Evolutionary conservation across 352 stramenopile genomes (phyloP), one percentile per base, ranked within the genome.

Genomic region (Phytophthora pluvialis): DNA sequence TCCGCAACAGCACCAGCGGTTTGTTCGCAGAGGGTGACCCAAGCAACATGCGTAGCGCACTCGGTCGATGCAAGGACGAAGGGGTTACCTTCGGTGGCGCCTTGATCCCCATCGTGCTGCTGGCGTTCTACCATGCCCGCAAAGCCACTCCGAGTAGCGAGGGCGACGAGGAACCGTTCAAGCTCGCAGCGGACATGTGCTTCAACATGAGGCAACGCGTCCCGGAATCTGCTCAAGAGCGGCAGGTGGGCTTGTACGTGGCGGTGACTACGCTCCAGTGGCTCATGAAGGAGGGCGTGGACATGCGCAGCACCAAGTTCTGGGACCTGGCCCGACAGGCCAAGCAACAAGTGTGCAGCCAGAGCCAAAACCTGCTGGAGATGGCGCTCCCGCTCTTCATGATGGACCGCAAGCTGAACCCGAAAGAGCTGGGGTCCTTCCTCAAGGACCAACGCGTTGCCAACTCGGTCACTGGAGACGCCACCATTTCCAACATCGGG

Each of bases 211-310:
- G 81, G 13, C 47, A 69, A 3, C 53, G 66, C 6, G 60, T 83
- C 12, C 43, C 50, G 0, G 33, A 64, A 2, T 51, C 56, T 16
- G 61, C 55, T 1, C 3, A 58, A 10, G 70, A 85, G 21, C 61
- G 70, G 2, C 62, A 76, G 10, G 74, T 91, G 12, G 82, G 82
- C 15, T 48, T 83, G 35, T 91, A 88, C 62, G 73, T 77, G 52
- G 77, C 72, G 2, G 67, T 72, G 3, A 62, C 65, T 2, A 75
- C 73, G 15, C 65, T 91, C 2, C 70, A 75, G 21, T 86, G 73
- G 51, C 74, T 81, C 3, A 66, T 61, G 5, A 77, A 69, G 28
- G 61, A 88, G 21, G 79, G 81, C n/a, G 78, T 83, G 2, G 40
- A 79, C n/a, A 64, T 80, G 28, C 70, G 75, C 58, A 72, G 16